These are phyloP conservation scores for Citrullus amarus DNA, from an alignment of 306 rosid genomes.

Conservation along the genomic window DNA sequence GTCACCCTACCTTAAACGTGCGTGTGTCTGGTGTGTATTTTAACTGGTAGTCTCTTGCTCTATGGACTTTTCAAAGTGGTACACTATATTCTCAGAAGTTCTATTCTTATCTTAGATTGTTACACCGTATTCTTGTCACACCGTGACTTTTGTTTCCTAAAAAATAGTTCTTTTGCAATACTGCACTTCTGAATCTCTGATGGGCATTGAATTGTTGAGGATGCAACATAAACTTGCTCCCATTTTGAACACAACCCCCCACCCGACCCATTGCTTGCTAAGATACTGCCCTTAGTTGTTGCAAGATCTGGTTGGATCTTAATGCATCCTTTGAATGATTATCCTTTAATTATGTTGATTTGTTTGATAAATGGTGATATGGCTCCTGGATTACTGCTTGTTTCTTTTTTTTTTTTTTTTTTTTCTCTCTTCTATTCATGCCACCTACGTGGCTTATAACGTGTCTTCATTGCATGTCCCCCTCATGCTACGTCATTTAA, in stretches of 20 bases:
- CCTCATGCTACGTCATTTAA: conserved; percentile 1
- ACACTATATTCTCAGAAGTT: not conserved
- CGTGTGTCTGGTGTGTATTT: not conserved
- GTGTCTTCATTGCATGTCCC: not conserved
- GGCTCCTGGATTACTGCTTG: not conserved
- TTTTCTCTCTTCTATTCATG: not conserved
- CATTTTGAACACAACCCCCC: too few relatives aligned
- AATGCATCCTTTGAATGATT: not conserved
- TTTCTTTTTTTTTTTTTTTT: too few relatives aligned
- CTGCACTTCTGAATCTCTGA: not conserved
- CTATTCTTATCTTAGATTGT: not conserved
- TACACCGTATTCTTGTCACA: not conserved
- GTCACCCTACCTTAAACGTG: not conserved
- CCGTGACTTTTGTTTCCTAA: not conserved
- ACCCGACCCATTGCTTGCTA: too few relatives aligned
- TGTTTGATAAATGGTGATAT: not conserved
- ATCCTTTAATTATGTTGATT: not conserved
- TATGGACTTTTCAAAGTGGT: not conserved
- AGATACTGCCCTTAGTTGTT: not conserved
- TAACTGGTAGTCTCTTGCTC: not conserved
- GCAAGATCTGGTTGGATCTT: not conserved
- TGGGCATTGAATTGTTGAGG: not conserved
- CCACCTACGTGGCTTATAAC: not conserved
- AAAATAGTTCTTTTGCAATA: not conserved
- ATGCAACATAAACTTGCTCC: not conserved